Percentiles rank a stretch among this genome's conserved stretches.
Conservation (phyloP, 805 yeast genomes). For the Saccharomycopsis selenospora region DNA sequence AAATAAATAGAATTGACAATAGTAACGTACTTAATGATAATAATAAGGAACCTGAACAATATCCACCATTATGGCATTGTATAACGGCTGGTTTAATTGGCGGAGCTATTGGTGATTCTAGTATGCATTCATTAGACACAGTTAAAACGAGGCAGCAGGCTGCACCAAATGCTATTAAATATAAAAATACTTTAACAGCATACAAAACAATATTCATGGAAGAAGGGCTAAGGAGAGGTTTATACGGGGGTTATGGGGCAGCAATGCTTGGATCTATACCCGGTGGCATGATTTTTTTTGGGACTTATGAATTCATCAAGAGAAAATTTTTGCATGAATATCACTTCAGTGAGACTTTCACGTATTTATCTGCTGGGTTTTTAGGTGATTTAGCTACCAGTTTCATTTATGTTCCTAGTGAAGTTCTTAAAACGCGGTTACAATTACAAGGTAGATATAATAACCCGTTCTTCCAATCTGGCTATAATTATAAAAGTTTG, state of each 20-base stretch:
- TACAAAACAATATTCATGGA: constrained; percentile 66
- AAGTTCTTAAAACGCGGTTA: constrained; percentile 85
- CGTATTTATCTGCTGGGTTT: constrained; percentile 81
- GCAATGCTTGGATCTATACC: constrained; percentile 92
- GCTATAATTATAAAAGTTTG: constrained; percentile 79
- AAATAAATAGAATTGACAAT: neutral
- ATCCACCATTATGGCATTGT: constrained; percentile 47
- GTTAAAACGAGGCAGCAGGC: constrained; percentile 98
- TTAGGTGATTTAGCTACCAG: constrained; percentile 91
- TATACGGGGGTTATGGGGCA: constrained; percentile 89
- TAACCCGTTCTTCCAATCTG: constrained; percentile 70
- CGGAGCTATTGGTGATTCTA: constrained; percentile 85
- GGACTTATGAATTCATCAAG: constrained; percentile 80
- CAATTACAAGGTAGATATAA: constrained; percentile 88
- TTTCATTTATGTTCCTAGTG: constrained; percentile 88
- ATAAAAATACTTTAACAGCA: constrained; percentile 69
- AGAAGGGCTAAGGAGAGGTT: constrained; percentile 79
- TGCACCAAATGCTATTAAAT: constrained; percentile 61
- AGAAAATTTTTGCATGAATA: constrained; percentile 57
- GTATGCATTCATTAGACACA: constrained; percentile 94
- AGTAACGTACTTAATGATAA: neutral
- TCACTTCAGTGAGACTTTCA: constrained; percentile 64
- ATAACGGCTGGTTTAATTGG: constrained; percentile 92
- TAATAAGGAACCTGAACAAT: neutral
- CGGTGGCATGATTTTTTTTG: constrained; percentile 88